Base-by-base conservation (phyloP, 345 rosid species). In the Arabis hirsuta region DNA sequence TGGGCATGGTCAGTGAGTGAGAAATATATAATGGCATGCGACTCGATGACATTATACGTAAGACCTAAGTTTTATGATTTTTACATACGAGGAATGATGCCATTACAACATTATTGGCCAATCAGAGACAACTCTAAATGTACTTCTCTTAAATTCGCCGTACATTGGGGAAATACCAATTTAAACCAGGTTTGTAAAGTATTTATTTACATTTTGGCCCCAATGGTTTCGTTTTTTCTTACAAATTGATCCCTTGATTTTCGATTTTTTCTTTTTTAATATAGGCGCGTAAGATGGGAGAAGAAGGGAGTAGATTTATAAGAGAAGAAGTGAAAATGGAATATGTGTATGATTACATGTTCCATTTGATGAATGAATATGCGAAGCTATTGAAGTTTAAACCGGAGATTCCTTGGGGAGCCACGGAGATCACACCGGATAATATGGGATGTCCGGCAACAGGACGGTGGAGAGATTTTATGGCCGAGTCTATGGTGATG, bases 1-100 rank as follows among this genome's bases (percentile, higher is more conserved):
- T 72, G 85, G 84, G 86, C 88, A 4, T 89, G 96, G 96, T 91
- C 96, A 4, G 96, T 86, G 34, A 91, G 93, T 53, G 86, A 81
- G 81, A 92, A 92, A 65, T 89, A 87, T 67, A 92, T 89, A n/a
- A 43, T 92, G 45, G 92, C 96, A 55, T 92, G 95, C 46, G 84
- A 89, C 68, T 79, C 94, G 2, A 84, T 84, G 86, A 70, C 85
- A 6, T 44, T 92, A 69, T 60, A 76, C 34, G 76, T 86, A 22
- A 83, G 54, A 67, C 84, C 95, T 0, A 48, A 29, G 39, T 89
- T 48, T 76, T 72, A 83, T 55, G 90, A 85, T 73, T 92, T 88
- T 84, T 88, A 83, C 82, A 48, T 60, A 2, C 80, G 96, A 73
- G 85, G 86, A 43, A 67, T 92, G 89, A 71, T 67, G 65, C 95